These are phyloP conservation scores for Pseudogymnoascus sp. DNA, from an alignment of 2,329 filamentous ascomycete genomes.

Conservation along the genomic window DNA sequence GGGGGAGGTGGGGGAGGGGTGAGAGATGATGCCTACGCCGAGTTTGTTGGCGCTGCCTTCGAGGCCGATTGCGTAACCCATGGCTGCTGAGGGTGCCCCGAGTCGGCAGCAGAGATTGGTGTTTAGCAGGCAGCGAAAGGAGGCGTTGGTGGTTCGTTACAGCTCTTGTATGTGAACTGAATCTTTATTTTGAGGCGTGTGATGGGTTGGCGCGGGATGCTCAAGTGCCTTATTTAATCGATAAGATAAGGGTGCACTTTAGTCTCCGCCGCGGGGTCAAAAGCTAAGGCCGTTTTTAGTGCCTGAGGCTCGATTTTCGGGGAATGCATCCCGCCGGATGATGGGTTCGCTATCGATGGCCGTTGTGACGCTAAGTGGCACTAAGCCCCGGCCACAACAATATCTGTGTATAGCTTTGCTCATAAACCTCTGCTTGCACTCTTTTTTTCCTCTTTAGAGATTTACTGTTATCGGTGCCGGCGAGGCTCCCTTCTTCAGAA, in stretches of 20 bases:
- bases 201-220: neutral
- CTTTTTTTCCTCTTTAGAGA: neutral
- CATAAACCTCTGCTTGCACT: neutral
- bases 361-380: conserved; percentile 7
- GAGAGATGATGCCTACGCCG: conserved; percentile 83
- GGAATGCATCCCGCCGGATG: neutral
- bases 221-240: conserved; percentile 6
- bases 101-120: neutral
- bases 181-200: neutral
- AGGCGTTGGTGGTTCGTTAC: neutral
- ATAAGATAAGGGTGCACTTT: conserved; percentile 7
- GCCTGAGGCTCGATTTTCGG: neutral
- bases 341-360: conserved; percentile 3
- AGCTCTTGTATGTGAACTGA: neutral
- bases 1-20: conserved; percentile 44
- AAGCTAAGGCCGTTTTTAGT: neutral
- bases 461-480: neutral
- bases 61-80: conserved; percentile 49
- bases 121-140: neutral
- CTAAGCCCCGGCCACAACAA: conserved; percentile 8
- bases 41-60: conserved; percentile 98
- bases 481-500: neutral
- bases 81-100: neutral
- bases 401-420: conserved; percentile 3
- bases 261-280: neutral